Percentiles rank a stretch among this genome's conserved stretches.
Evolutionary conservation across 257 asterid genomes (phyloP).

Genomic region (Eucommia ulmoides): DNA sequence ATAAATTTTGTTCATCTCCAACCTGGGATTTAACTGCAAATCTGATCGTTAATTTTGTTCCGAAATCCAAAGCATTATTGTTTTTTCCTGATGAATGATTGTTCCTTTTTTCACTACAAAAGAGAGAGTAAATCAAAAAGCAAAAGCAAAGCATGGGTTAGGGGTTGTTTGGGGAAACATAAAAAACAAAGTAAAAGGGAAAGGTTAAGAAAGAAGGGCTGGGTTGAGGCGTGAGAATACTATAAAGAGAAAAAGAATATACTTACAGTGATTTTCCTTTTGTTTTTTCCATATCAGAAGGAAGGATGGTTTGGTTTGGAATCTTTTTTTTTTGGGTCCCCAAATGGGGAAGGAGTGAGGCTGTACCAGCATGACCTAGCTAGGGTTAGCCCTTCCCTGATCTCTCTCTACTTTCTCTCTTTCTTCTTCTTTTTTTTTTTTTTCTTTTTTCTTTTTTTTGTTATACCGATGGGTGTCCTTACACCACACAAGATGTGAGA

Average conservation of each 20-base stretch:
- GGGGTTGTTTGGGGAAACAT: not conserved
- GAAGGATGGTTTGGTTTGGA: slow-evolving; percentile 1
- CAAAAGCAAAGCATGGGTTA: too few species aligned
- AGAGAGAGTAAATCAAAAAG: too few species aligned
- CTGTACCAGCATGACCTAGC: slow-evolving; percentile 98
- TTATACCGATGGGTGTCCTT: too few species aligned
- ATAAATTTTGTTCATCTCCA: too few species aligned
- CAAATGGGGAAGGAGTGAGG: slow-evolving; percentile 92
- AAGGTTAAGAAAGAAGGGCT: not conserved
- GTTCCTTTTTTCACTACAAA: too few species aligned
- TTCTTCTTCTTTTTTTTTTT: too few species aligned
- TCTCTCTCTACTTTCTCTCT: too few species aligned
- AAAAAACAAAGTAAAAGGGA: not conserved
- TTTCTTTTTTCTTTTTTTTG: not conserved
- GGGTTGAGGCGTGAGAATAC: not conserved
- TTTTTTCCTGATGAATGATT: too few species aligned
- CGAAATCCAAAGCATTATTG: too few species aligned
- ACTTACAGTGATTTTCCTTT: slow-evolving; percentile 3
- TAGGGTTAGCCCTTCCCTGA: slow-evolving; percentile 26
- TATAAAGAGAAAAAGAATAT: not conserved
- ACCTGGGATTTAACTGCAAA: too few species aligned
- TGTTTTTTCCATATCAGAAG: slow-evolving; percentile 1
- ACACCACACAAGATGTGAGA: too few species aligned
- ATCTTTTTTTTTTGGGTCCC: slow-evolving; percentile 22
- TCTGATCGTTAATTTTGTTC: too few species aligned